These are phyloP conservation scores for Dacryopinax primogenitus DNA, from an alignment of 768 basidiomycete genomes.

Conservation along the genomic window DNA sequence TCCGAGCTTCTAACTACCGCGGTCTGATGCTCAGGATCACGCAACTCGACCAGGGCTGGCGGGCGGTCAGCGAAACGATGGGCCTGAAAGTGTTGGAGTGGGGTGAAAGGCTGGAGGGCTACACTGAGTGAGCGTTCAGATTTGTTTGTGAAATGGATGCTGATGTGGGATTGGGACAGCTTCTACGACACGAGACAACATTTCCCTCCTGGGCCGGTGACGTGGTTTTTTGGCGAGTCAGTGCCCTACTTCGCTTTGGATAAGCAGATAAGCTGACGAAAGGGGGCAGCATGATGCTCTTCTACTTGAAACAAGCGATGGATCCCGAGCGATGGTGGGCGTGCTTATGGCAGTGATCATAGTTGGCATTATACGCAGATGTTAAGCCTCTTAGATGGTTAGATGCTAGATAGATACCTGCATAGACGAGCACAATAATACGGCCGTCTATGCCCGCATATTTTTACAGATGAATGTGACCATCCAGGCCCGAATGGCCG, in stretches of 20 bases:
- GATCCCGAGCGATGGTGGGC: neutral
- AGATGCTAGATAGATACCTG: too few relatives aligned
- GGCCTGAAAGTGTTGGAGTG: neutral
- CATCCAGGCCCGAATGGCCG: too few relatives aligned
- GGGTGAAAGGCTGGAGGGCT: neutral
- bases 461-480: too few relatives aligned
- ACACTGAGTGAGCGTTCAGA: neutral
- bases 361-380: too few relatives aligned
- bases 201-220: neutral
- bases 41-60: neutral
- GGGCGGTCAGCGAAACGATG: neutral
- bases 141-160: neutral
- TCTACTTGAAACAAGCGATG: neutral
- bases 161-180: neutral
- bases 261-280: neutral
- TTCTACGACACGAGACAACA: neutral
- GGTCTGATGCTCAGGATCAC: neutral
- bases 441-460: too few relatives aligned
- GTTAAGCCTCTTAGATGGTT: too few relatives aligned
- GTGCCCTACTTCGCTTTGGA: neutral
- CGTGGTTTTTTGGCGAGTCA: constrained; percentile 1
- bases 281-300: neutral
- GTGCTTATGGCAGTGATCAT: neutral
- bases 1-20: neutral
- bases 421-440: too few relatives aligned